phyloP scores from a whole-genome alignment of 345 rosid genomes.

The Dovyalis caffra region DNA sequence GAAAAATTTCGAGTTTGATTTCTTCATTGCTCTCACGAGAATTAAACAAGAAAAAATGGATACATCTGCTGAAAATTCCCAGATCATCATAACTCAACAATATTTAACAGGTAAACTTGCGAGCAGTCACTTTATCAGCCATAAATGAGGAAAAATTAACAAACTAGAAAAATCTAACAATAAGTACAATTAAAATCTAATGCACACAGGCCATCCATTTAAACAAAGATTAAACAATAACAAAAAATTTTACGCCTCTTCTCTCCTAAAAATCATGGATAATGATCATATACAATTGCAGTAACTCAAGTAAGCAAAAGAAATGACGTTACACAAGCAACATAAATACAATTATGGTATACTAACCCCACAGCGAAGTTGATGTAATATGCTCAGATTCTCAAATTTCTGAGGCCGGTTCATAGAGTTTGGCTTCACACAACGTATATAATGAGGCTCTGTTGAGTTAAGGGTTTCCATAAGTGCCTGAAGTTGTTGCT shows the following conservation, averaged over 20 bases:
- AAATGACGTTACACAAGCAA: slow-evolving; percentile 6
- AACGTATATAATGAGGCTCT: slow-evolving; percentile 96
- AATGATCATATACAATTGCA: slow-evolving; percentile 1
- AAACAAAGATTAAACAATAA: background rate
- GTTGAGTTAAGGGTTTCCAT: slow-evolving; percentile 94
- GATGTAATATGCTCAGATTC: slow-evolving; percentile 80
- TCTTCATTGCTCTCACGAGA: too few relatives aligned
- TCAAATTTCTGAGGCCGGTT: slow-evolving; percentile 89
- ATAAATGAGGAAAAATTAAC: too few relatives aligned
- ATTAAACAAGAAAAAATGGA: too few relatives aligned
- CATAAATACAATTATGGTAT: background rate
- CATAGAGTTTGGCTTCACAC: slow-evolving; percentile 95
- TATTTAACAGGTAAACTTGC: too few relatives aligned
- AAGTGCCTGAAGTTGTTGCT: slow-evolving; percentile 99
- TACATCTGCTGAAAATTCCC: too few relatives aligned
- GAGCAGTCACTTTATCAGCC: too few relatives aligned
- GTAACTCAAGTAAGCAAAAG: background rate
- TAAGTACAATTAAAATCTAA: background rate
- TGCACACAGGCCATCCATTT: background rate
- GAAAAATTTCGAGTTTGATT: too few relatives aligned
- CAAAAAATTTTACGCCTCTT: background rate
- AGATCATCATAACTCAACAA: too few relatives aligned
- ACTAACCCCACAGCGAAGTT: slow-evolving; percentile 97
- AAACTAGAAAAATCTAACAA: background rate
- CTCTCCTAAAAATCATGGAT: background rate